Evolutionary conservation across 441 rosid genomes (phyloP).

Genomic region (Pelargonium australe): DNA sequence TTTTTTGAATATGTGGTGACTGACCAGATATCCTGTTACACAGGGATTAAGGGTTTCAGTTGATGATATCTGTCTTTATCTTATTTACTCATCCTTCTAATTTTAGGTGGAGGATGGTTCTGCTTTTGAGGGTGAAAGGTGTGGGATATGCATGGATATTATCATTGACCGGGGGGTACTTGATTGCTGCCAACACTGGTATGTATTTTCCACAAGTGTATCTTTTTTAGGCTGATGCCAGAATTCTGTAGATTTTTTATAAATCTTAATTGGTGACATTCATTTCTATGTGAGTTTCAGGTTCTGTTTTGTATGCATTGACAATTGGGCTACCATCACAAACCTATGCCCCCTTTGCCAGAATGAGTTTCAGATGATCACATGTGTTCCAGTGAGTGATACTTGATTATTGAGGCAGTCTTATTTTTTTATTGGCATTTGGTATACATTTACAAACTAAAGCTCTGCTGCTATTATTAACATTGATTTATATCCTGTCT

Average conservation of each 20-base stretch:
- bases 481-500: background rate
- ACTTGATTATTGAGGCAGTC: slow-evolving; percentile 11
- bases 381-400: slow-evolving; percentile 91
- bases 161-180: slow-evolving; percentile 83
- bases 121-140: slow-evolving; percentile 66
- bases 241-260: background rate
- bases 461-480: background rate
- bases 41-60: slow-evolving; percentile 5
- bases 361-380: slow-evolving; percentile 86
- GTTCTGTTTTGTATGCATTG: slow-evolving; percentile 97
- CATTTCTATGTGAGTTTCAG: slow-evolving; percentile 36
- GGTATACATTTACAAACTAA: background rate
- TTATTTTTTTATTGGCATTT: background rate
- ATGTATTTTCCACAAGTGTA: slow-evolving; percentile 17
- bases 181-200: slow-evolving; percentile 98
- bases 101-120: slow-evolving; percentile 45
- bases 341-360: slow-evolving; percentile 98
- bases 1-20: background rate
- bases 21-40: background rate
- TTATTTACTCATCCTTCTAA: slow-evolving; percentile 6
- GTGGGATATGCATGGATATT: slow-evolving; percentile 97
- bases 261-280: slow-evolving; percentile 18
- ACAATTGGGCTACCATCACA: slow-evolving; percentile 95
- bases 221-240: background rate
- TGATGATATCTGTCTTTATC: slow-evolving; percentile 6